Percentiles rank a stretch among this genome's conserved stretches.
These are phyloP conservation scores for Metarhizium humberi DNA, from an alignment of 2,329 filamentous ascomycete genomes.

Conservation along the genomic window DNA sequence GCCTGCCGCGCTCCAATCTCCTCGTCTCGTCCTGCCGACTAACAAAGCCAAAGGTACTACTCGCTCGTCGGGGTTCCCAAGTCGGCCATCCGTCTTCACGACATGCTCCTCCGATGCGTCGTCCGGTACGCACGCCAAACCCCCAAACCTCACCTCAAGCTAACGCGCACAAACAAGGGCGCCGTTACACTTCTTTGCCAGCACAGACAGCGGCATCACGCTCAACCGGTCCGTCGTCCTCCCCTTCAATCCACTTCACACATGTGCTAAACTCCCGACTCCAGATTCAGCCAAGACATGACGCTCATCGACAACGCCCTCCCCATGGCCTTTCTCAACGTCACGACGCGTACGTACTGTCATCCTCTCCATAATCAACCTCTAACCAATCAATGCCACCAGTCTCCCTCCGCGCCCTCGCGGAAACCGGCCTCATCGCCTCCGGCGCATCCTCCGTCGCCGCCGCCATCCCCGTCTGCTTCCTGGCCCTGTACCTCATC, in stretches of 20 bases:
- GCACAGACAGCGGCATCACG: slow-evolving; percentile 29
- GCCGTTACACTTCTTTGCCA: slow-evolving; percentile 30
- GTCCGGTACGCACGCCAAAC: slow-evolving; percentile 2
- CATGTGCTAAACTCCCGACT: neutral
- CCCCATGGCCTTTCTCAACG: slow-evolving; percentile 17
- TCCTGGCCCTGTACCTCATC: slow-evolving; percentile 31
- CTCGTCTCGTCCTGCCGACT: no score
- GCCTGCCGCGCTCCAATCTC: accelerated
- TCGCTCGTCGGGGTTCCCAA: slow-evolving; percentile 13
- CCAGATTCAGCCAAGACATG: slow-evolving; percentile 31
- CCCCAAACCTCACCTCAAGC: no score
- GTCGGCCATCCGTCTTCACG: slow-evolving; percentile 14
- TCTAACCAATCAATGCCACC: neutral
- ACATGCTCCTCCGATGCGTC: slow-evolving; percentile 13
- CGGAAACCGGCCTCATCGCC: slow-evolving; percentile 14
- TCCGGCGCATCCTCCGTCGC: slow-evolving; percentile 20
- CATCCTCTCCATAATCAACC: neutral
- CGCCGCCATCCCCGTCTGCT: slow-evolving; percentile 30
- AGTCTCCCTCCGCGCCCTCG: slow-evolving; percentile 13
- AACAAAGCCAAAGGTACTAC: slow-evolving; percentile 12
- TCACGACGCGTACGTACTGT: slow-evolving; percentile 19
- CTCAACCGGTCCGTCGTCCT: slow-evolving; percentile 21
- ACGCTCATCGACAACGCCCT: slow-evolving; percentile 25
- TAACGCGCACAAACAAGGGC: slow-evolving; percentile 12
- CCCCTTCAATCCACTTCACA: neutral